Percentiles rank a stretch among this genome's conserved stretches.
Evolutionary conservation across 352 stramenopile species (phyloP).

Genomic region (Phytophthora uliginosa): DNA sequence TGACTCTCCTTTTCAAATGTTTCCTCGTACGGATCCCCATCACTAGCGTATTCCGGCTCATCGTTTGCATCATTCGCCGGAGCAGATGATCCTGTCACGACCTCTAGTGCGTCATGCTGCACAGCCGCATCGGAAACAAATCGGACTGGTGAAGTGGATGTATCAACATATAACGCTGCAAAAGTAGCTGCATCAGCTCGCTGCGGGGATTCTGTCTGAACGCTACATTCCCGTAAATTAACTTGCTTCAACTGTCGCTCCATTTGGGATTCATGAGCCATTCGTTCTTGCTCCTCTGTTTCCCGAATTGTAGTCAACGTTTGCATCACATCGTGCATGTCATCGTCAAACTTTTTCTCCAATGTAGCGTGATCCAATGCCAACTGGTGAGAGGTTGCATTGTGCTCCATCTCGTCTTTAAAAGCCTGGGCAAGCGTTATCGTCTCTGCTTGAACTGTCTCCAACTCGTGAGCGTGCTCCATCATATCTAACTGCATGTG

Average conservation of each 20-base stretch:
- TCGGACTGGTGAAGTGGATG: slow-evolving; percentile 33
- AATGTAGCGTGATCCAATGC: slow-evolving; percentile 56
- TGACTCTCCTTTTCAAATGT: slow-evolving; percentile 53
- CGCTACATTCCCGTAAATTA: slow-evolving; percentile 50
- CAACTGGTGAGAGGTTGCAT: slow-evolving; percentile 53
- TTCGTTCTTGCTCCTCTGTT: slow-evolving; percentile 37
- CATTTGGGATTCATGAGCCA: slow-evolving; percentile 4
- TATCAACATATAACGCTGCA: slow-evolving; percentile 49
- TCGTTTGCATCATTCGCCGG: not conserved
- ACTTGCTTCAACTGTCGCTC: slow-evolving; percentile 41
- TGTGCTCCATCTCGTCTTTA: slow-evolving; percentile 76
- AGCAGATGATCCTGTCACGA: not conserved
- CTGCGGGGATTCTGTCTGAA: slow-evolving; percentile 56
- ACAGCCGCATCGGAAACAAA: slow-evolving; percentile 38
- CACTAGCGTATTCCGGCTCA: slow-evolving; percentile 20
- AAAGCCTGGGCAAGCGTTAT: slow-evolving; percentile 66
- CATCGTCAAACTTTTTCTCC: slow-evolving; percentile 61
- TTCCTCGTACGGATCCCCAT: slow-evolving; percentile 47
- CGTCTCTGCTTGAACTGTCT: slow-evolving; percentile 62
- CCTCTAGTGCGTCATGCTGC: slow-evolving; percentile 35
- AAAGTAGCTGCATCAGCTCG: slow-evolving; percentile 51
- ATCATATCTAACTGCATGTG: slow-evolving; percentile 70
- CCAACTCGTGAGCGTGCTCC: slow-evolving; percentile 63
- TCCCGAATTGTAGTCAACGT: slow-evolving; percentile 52
- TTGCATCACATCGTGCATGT: slow-evolving; percentile 51